Base-by-base conservation (phyloP, 2,329 filamentous ascomycete genomes). In the Periconia sp. region DNA sequence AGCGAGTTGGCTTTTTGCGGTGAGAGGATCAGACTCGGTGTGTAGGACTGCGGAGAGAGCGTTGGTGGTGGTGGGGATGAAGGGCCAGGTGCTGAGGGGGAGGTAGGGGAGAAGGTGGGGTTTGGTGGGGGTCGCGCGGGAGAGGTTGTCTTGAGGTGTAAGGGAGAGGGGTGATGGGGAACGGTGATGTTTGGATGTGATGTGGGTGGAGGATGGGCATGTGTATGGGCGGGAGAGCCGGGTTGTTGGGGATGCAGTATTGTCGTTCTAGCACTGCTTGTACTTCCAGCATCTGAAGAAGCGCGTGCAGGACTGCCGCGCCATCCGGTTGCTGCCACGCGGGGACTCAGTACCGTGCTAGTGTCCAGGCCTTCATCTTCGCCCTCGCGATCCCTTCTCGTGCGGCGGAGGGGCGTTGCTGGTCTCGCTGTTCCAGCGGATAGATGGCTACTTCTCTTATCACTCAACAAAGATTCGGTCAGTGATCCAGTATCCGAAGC, bases 1-100 rank as follows among this genome's bases (percentile, higher is more conserved):
- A 86, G 78, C 11, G 88, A 85, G 1, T 86, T 89, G 1, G 90
- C 87, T 53, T 87, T 86, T 51, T 88, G 88, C 1, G 92, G 89
- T 46, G 88, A 86, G 16, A 88, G 76, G 46, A 96, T 88, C 41
- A 70, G 49, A 12, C 56, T 59, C 8, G 63, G 50, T 4, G 58
- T 55, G 38, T 63, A 69, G 23, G 57, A 43, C 7, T 57, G 48
- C 1, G 59, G 57, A n/a, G 54, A 46, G 9, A 47, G 50, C 18
- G 30, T 31, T 2, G 18, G 28, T 30, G 30, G 33, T 15, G 32
- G 46, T 18, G 9, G 26, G 30, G 21, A 36, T 32, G n/a, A 40
- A 41, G 23, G 24, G 26, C 4, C 38, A 25, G 21, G 33, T 11
- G n/a, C n/a, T 42, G 40, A 30, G 33, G 43, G 45, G 17, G 36